Base-by-base conservation (phyloP, 2,329 filamentous ascomycete genomes). In the Sphaerulina vaccinii region DNA sequence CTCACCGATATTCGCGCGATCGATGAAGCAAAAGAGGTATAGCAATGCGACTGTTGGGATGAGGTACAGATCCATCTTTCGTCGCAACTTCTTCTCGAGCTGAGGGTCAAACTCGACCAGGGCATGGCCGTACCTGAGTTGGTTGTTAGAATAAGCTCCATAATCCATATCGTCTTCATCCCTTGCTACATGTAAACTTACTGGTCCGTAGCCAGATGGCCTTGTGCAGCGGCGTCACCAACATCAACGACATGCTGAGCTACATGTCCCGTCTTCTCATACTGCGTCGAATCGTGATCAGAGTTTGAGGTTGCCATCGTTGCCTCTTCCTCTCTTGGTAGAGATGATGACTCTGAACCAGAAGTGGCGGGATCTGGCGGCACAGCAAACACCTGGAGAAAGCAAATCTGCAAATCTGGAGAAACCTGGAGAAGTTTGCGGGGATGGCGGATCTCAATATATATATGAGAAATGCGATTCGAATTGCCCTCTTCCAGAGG, bases 11-110 rank as follows among this genome's bases (percentile, higher is more conserved):
- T 88, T 88, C 19, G 85, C 83, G n/a, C 85, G 77, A 61, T 88
- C 85, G 57, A 88, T 87, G 68, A 87, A 88, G 70, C 84, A 87
- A 62, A 88, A 87, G 0, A 88, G 75, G 61, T 88, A 88, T 3
- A 88, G 71, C 0, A 87, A 51, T 0, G 84, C 71, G 0, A 87
- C 83, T 0, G 82, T 86, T 0, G 86, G 85, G 0, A 88, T 73
- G 38, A 87, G 79, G 60, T 74, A 79, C 5, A 86, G 59, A 60
- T 88, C 85, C 41, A 88, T 82, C 66, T 88, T 88, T 62, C 71
- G 69, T 6, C 83, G 74, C 19, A 88, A 72, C 45, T 73, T 77
- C 6, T 75, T 67, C 63, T 87, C 85, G 2, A 79, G 81, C 22
- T 69, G 73, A 2, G 73, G 70, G 58, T 86, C 82, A 58, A 84